These are phyloP conservation scores for Trypanosoma conorhini DNA, from an alignment of 208 protist species.

Conservation along the genomic window DNA sequence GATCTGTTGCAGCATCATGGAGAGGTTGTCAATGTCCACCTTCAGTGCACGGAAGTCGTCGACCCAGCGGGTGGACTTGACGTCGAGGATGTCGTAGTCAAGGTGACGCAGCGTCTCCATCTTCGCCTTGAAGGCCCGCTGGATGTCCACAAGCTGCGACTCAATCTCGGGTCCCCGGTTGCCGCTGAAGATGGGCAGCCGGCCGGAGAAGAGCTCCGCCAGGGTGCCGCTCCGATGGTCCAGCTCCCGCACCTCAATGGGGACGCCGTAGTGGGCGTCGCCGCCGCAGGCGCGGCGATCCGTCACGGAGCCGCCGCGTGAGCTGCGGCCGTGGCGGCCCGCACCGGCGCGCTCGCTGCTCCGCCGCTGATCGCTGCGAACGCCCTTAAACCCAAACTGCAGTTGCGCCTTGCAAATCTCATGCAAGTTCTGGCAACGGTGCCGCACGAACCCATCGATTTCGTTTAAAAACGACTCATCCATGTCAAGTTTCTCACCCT, in stretches of 20 bases:
- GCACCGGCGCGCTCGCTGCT: slow-evolving; percentile 20
- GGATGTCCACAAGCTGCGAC: slow-evolving; percentile 95
- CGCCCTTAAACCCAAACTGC: slow-evolving; percentile 94
- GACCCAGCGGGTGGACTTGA: slow-evolving; percentile 97
- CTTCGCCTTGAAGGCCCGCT: slow-evolving; percentile 92
- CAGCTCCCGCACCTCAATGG: slow-evolving; percentile 72
- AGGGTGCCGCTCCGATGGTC: slow-evolving; percentile 37
- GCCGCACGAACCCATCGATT: slow-evolving; percentile 97
- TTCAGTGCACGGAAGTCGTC: slow-evolving; percentile 97
- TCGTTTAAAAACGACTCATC: slow-evolving; percentile 96
- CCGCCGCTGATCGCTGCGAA: slow-evolving; percentile 19
- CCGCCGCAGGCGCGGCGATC: slow-evolving; percentile 2
- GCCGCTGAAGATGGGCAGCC: slow-evolving; percentile 94
- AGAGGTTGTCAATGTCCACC: slow-evolving; percentile 96
- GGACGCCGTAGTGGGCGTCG: slow-evolving; percentile 28
- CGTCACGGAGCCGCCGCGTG: neutral
- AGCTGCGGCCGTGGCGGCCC: slow-evolving; percentile 28
- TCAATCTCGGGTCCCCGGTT: slow-evolving; percentile 95
- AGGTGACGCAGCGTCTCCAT: slow-evolving; percentile 91
- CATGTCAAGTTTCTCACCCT: slow-evolving; percentile 90
- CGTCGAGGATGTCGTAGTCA: slow-evolving; percentile 97
- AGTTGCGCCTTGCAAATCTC: slow-evolving; percentile 97
- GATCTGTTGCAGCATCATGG: slow-evolving; percentile 97
- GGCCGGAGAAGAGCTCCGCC: slow-evolving; percentile 56
- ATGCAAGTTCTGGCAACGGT: slow-evolving; percentile 96